Evolutionary conservation across 257 asterid species (phyloP).

Genomic region (Lantana camara): DNA sequence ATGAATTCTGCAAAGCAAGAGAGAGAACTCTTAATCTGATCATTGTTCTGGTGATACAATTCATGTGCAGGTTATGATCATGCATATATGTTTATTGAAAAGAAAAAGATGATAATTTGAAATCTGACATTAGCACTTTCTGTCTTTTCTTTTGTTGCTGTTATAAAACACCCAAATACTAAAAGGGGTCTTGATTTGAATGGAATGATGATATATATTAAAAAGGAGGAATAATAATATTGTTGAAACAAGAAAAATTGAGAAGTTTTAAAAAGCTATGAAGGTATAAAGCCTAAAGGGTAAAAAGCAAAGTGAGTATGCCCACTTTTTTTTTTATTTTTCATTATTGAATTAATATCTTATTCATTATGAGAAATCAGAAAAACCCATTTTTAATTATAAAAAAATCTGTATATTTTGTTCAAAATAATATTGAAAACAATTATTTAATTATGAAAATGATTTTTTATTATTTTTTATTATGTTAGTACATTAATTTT

Average conservation of each 20-base stretch:
- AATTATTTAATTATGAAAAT: no score
- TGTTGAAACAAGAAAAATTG: constrained; percentile 9
- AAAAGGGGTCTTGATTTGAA: constrained; percentile 42
- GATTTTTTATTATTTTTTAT: no score
- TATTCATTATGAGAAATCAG: no score
- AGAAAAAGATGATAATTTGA: not conserved
- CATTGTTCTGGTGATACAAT: not conserved
- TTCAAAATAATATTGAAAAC: no score
- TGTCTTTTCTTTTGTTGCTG: constrained; percentile 47
- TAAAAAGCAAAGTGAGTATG: constrained; percentile 25
- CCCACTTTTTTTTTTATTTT: constrained; percentile 28
- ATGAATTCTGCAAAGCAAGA: no score
- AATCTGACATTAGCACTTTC: constrained; percentile 37
- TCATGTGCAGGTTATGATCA: not conserved
- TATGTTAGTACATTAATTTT: no score
- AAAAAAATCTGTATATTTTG: no score
- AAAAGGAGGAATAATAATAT: constrained; percentile 19
- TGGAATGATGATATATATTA: constrained; percentile 16
- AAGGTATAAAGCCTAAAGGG: not conserved
- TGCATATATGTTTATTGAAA: not conserved
- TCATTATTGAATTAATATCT: constrained; percentile 31
- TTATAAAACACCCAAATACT: constrained; percentile 55
- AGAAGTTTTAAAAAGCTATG: constrained; percentile 19
- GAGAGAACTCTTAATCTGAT: no score
- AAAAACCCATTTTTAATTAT: no score